Percentiles rank a stretch among this genome's conserved stretches.
These are phyloP conservation scores for Kwoniella sp. DNA, from an alignment of 768 basidiomycete genomes.

Conservation along the genomic window DNA sequence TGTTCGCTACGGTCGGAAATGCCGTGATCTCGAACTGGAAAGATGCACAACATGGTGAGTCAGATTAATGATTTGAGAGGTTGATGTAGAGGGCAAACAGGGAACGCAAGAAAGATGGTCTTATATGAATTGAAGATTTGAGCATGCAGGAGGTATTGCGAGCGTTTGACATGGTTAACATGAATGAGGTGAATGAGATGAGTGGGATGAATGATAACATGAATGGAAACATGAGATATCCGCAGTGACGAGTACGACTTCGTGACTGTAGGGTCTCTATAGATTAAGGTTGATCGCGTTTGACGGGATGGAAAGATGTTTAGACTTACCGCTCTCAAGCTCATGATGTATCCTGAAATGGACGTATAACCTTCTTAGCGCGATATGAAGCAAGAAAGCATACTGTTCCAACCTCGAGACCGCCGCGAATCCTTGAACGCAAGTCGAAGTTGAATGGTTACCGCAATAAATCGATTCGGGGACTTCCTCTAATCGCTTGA, in stretches of 20 bases:
- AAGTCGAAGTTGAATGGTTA: slow-evolving; percentile 70
- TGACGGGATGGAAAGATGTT: too few species aligned
- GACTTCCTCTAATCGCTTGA: slow-evolving; percentile 15
- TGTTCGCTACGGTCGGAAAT: slow-evolving; percentile 34
- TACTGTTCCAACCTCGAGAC: slow-evolving; percentile 96
- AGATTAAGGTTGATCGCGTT: too few species aligned
- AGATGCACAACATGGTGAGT: slow-evolving; percentile 45
- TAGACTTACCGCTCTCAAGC: slow-evolving; percentile 41
- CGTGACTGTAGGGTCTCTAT: too few species aligned
- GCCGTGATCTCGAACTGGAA: slow-evolving; percentile 52
- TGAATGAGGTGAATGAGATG: too few species aligned
- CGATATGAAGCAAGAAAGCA: slow-evolving; percentile 93
- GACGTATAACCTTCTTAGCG: slow-evolving; percentile 83
- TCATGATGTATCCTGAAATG: slow-evolving; percentile 54
- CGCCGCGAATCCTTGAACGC: slow-evolving; percentile 77
- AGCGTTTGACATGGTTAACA: too few species aligned
- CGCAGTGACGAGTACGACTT: background rate
- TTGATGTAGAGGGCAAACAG: too few species aligned
- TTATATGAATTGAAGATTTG: too few species aligned
- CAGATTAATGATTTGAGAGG: too few species aligned
- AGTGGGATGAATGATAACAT: too few species aligned
- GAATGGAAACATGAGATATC: slow-evolving; percentile 4
- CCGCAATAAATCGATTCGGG: slow-evolving; percentile 67
- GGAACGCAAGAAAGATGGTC: too few species aligned
- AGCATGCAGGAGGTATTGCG: too few species aligned